Base-by-base conservation (phyloP, 2,329 filamentous ascomycete genomes). In the Incumbomyces delicatus region DNA sequence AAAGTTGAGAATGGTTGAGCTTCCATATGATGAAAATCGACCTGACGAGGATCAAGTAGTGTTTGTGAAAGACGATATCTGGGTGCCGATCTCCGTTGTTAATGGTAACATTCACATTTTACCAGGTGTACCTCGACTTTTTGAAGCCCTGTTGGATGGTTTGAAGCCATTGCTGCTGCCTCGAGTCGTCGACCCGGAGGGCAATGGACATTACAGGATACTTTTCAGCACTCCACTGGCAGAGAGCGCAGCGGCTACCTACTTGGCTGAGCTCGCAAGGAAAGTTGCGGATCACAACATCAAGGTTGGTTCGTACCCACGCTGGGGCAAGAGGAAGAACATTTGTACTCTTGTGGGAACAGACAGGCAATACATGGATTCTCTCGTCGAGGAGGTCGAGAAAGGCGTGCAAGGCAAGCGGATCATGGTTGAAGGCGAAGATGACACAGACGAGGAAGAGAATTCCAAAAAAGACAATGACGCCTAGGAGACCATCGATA, bases 21-120 rank as follows among this genome's bases (percentile, higher is more conserved):
- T 96, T 31, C 92, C 92, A 0, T 81, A 79, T 27, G 86, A 95
- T 61, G 73, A 80, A 39, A 69, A 69, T 3, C 69, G 81, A 14
- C 72, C 83, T 6, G 65, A 81, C 17, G 73, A 78, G 40, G 76
- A 84, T 36, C 88, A 95, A 62, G 81, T 83, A 14, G 57, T 95
- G 20, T 95, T 94, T 62, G 78, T 85, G 1, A 73, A 75, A 8
- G 83, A 94, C 1, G 81, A 88, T 44, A 70, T 94, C 17, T 96
- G 92, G 92, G 89, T 96, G 33, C 92, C 92, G 0, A 77, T 96
- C 41, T 76, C 78, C 14, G 81, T 94, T 3, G 87, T 95, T 13
- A 95, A 95, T 60, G 86, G 86, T 42, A 98, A 98, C 60, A 70
- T 96, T 3, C 87, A 96, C 64, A 92, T 96, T 50, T 72, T 96